Evolutionary conservation across 2,329 filamentous ascomycete genomes (phyloP), one percentile per base, ranked within the genome.

Genomic region (Plectosphaerella cucumerina): DNA sequence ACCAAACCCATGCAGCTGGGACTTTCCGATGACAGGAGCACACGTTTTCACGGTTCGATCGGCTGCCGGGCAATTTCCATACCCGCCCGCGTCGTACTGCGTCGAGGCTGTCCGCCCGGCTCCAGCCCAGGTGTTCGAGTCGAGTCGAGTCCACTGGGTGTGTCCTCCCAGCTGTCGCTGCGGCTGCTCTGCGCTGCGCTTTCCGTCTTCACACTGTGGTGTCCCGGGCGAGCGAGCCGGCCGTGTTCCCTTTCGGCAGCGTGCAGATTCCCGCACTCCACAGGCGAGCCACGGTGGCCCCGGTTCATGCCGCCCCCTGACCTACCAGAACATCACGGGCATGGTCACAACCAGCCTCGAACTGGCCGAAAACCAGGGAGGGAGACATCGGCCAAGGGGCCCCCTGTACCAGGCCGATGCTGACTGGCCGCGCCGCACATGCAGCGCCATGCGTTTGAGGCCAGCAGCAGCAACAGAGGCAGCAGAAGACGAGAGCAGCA

Each of bases 201-300:
- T 42, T 31, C 26, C 26, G 26, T 10, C n/a, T 17, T 42, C 18
- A 18, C 39, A 42, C 39, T 42, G 39, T 42, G 39, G 39, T 39
- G 35, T 18, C 47, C 22, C 33, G 37, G 48, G 20, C 39, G 41
- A 35, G 42, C 48, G 35, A 46, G 49, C 48, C 48, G 45, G 50
- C 33, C 35, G 51, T 56, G 45, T 52, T 56, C 53, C 50, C 45
- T 57, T 57, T 51, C 55, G 53, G 55, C 49, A 56, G 49, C 55
- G n/a, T 57, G 55, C 55, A 57, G 53, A 57, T 50, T 56, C 53
- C 49, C 51, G 53, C 51, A 48, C 45, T 37, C 50, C 45, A 47
- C 45, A 39, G 34, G 45, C 33, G 45, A 34, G 33, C 49, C 53
- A 49, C 51, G 48, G 20, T 35, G 22, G 33, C 44, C 47, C 49